A percentile compares a stretch with the other conserved stretches of the same genome.
phyloP scores from a whole-genome alignment of 148 eudicot species.

The Rhododendron williamsianum region DNA sequence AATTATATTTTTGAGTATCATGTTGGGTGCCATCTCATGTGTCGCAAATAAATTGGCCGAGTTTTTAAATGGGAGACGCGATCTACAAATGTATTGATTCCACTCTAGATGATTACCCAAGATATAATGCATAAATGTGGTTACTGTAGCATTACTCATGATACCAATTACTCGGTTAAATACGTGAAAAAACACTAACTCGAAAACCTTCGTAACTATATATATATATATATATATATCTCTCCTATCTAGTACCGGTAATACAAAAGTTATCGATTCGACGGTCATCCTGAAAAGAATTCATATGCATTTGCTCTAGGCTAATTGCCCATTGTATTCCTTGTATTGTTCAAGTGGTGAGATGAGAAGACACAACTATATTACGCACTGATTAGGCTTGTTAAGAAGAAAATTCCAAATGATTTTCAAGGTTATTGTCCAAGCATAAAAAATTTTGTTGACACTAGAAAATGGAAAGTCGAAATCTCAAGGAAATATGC shows the following conservation, averaged over 20 bases:
- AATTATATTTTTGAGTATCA: background rate
- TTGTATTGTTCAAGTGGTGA: background rate
- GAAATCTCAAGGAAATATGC: background rate
- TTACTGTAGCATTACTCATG: background rate
- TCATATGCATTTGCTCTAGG: background rate
- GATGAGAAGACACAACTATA: background rate
- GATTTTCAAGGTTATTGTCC: background rate
- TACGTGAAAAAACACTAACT: no score
- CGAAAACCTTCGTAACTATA: no score
- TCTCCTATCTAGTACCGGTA: no score
- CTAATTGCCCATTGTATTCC: background rate
- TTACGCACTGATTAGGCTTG: background rate
- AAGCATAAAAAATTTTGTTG: background rate
- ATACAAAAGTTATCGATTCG: background rate
- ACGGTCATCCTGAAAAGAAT: background rate
- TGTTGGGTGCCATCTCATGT: background rate
- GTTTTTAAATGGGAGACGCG: background rate
- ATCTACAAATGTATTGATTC: background rate
- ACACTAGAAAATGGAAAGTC: background rate
- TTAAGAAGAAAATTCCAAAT: background rate
- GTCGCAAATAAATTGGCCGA: background rate
- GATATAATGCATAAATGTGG: background rate
- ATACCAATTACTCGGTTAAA: background rate
- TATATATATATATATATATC: no score
- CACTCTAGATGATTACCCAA: background rate